phyloP scores from a whole-genome alignment of 73 alveolate species.

The Paramecium tetraurelia region DNA sequence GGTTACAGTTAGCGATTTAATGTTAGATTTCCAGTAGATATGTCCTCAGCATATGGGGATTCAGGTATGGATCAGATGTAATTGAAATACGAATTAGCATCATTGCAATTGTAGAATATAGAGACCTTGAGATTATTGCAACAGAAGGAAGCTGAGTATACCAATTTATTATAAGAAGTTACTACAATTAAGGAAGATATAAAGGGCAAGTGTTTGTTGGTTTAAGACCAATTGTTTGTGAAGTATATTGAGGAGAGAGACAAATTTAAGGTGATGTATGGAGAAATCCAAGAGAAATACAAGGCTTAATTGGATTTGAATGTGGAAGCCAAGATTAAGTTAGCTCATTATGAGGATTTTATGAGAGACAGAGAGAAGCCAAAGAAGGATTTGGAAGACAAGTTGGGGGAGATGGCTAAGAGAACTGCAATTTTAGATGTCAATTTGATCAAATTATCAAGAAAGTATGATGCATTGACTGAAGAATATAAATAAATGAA shows the following conservation, averaged over 20 bases:
- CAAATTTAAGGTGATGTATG: slow-evolving; percentile 46
- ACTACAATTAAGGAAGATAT: slow-evolving; percentile 57
- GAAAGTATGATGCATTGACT: slow-evolving; percentile 53
- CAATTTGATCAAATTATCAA: slow-evolving; percentile 58
- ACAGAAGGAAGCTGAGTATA: slow-evolving; percentile 68
- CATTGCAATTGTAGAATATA: slow-evolving; percentile 65
- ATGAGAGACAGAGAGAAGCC: slow-evolving; percentile 25
- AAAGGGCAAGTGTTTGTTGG: slow-evolving; percentile 68
- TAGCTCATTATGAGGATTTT: slow-evolving; percentile 20
- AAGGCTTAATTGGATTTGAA: background rate
- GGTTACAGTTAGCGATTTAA: slow-evolving; percentile 77
- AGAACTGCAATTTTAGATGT: slow-evolving; percentile 81
- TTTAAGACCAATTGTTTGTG: slow-evolving; percentile 78
- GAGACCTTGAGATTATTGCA: slow-evolving; percentile 70
- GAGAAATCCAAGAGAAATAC: background rate
- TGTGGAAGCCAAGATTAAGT: slow-evolving; percentile 34
- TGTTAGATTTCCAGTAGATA: slow-evolving; percentile 65
- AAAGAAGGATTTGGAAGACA: background rate
- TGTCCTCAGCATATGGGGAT: slow-evolving; percentile 58
- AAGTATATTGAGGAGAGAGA: slow-evolving; percentile 66
- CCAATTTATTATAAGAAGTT: slow-evolving; percentile 55
- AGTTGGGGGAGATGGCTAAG: slow-evolving; percentile 67
- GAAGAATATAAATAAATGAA: slow-evolving; percentile 54
- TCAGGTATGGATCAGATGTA: slow-evolving; percentile 66
- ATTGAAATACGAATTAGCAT: slow-evolving; percentile 72